Base-by-base conservation (phyloP, 2,329 filamentous ascomycete genomes). In the Fonsecaea nubica region DNA sequence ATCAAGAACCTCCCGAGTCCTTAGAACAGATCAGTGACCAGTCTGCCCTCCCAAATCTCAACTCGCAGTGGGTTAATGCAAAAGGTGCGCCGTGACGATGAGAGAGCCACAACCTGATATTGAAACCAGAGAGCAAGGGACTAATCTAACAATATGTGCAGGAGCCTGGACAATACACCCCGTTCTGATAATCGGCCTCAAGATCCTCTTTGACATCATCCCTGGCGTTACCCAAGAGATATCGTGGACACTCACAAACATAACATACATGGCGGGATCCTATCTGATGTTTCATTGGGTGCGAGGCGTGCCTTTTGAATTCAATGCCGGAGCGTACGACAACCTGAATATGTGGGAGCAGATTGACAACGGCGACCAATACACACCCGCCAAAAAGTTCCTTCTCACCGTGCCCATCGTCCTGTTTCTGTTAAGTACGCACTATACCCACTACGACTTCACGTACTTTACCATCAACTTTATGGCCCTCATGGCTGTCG, bases 291-390 rank as follows among this genome's bases (percentile, higher is more conserved):
- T 99, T 82, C 95, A 99, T 82, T 97, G 92, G 85, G 95, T 99
- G 73, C 92, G 94, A 77, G 95, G 95, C 74, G 92, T 98, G 55
- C 95, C 95, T 5, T 99, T 99, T 77, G 95, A 99, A 80, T 99
- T 99, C 86, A 99, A 99, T 78, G 90, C 92, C 64, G 95, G 95
- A 66, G 95, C 95, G 74, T 99, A 98, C 80, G 95, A 99, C 85
- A 98, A 99, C 80, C 86, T 99, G 76, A 99, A 98, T 83, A 98
- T 99, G 95, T 99, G 95, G 95, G 95, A 99, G 83, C 95, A 99
- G 82, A 99, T 99, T 79, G 95, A 99, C 83, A 96, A 98, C 76
- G 95, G 95, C 55, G 95, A 95, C 74, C 95, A 99, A 80, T 99
- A 98, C 83, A 99, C 95, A 0, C 95, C 95, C 3, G 92, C 95